Evolutionary conservation across 306 rosid genomes (phyloP), one percentile per base, ranked within the genome.

Genomic region (Castanea crenata): DNA sequence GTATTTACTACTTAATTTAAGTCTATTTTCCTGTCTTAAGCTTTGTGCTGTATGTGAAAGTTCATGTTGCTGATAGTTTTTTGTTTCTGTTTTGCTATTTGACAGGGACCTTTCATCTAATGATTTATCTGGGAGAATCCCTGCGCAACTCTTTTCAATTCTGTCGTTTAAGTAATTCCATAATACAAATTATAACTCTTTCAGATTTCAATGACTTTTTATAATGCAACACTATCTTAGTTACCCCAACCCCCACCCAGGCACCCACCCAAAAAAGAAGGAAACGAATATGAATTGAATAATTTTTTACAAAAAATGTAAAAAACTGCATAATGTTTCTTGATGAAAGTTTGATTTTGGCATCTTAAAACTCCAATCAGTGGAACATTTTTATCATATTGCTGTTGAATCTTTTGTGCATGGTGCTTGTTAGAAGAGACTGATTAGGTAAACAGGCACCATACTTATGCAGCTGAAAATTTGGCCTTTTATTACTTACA

Each of bases 31-130:
- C 59, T 38, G 16, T 55, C 51, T 64, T 78, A 52, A 75, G 62
- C 72, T 79, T 81, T 55, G 38, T 77, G 54, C 32, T 41, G n/a
- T 52, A 78, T 74, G 74, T 68, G 35, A 54, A 35, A 34, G 54
- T 63, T 75, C 58, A 63, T 63, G 35, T 52, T 75, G 18, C 54
- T 78, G 78, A 71, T 54, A 25, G 12, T n/a, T 74, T 75, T 76
- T 59, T 58, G 16, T 49, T 54, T 52, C 46, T 46, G 56, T 16
- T 27, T 51, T 80, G 46, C 12, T 41, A 41, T 41, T 74, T 81
- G 71, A 75, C 91, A 95, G 99, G 91, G 97, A 95, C 82, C 90
- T 95, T 83, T 95, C 99, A 78, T 92, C 86, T 18, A 95, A 87
- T 81, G 84, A 56, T 74, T 83, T 95, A 15, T 83, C 81, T 5